Base-by-base conservation (phyloP, 306 rosid genomes). In the Pyrus pyrifolia region DNA sequence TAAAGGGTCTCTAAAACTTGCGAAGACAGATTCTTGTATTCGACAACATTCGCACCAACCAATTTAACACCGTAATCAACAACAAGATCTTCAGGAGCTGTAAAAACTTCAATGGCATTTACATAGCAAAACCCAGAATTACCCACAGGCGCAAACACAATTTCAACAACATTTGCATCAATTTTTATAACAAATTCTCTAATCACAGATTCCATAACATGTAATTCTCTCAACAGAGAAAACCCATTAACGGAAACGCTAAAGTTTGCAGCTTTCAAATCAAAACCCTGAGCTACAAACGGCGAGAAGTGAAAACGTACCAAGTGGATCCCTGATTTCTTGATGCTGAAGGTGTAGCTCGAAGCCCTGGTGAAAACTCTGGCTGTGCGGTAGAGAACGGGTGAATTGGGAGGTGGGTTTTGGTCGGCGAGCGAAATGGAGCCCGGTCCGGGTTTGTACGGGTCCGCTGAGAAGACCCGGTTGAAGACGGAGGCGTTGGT, bases 271-370 rank as follows among this genome's bases (percentile, higher is more conserved):
- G 85, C 79, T 40, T 69, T 82, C 42, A 96, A 75, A 61, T 81
- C 70, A 80, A 88, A 89, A 55, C 31, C 81, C 63, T 59, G 88
- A 78, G 89, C 83, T 49, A 80, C 80, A 79, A 96, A 92, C n/a
- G 98, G 90, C 4, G 82, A 92, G 81, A 92, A 93, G 31, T 96
- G 99, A 73, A 93, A 87, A 85, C 99, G 98, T 75, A 92, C 84
- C 45, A 96, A 82, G 78, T 93, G 92, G 27, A 79, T 85, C 78
- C 97, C 99, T 44, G 84, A 88, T 85, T 76, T 81, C 83, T 82
- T 91, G 85, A 87, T 79, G 82, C 44, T 76, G 88, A 91, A 96
- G 60, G 40, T 81, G 88, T 92, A 96, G 72, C 78, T 79, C 58
- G 87, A 91, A 29, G 67, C 53, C 64, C 46, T 59, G 21, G 79